Base-by-base conservation (phyloP, 345 rosid genomes). In the Gossypium stocksii region DNA sequence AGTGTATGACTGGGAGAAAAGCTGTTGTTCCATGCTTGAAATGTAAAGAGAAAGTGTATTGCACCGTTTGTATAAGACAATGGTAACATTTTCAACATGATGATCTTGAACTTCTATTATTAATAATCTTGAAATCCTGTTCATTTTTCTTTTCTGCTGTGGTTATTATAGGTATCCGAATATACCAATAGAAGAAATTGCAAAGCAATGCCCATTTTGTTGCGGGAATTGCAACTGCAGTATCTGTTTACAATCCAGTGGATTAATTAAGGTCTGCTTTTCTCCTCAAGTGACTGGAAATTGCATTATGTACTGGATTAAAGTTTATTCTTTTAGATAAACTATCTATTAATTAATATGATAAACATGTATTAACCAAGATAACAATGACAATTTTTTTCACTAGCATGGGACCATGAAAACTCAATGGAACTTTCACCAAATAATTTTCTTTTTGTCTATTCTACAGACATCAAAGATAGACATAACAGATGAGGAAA, bases 191-290 rank as follows among this genome's bases (percentile, higher is more conserved):
- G 83, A 68, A 71, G 86, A 89, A 44, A 58, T 91, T 5, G 83
- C 89, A 11, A 75, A 77, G 41, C 79, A 75, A 76, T 94, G 98
- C 79, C 98, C 98, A 65, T 87, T 78, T 52, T 94, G 98, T 75
- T 75, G 89, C 13, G 83, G 79, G 68, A 91, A 86, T 59, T 94
- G 98, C 89, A 94, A 92, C 77, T 94, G 98, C 84, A 84, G 85
- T 65, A 76, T 75, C 46, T 94, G 98, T 81, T 83, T 94, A 83
- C 95, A 89, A 79, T 78, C 85, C 45, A 80, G 78, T 74, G 87
- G 89, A 60, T 77, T 87, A 72, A 82, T 92, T 29, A 63, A 87
- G 97, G 98, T 92, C 58, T 74, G 52, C 72, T 51, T 16, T 19
- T 17, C 17, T 54, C 23, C 68, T 53, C 4, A 15, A 19, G 5